Evolutionary conservation across 2,329 filamentous ascomycete genomes (phyloP).

Genomic region (Aspergillus sp.): DNA sequence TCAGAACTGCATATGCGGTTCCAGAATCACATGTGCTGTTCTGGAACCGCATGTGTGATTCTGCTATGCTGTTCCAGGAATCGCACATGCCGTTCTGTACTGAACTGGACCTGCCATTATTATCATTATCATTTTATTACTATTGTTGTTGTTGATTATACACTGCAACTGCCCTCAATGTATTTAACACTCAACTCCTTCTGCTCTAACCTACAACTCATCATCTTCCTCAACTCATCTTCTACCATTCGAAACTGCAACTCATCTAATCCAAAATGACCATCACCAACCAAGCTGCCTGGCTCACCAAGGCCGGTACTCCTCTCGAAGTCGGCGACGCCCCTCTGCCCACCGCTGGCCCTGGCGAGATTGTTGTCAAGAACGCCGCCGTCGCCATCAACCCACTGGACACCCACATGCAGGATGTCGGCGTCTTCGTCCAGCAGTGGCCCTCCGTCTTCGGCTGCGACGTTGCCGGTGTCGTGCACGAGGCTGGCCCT

Average conservation of each 20-base stretch:
- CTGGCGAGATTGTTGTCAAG: conserved; percentile 42
- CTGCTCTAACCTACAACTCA: not conserved
- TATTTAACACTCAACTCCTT: not conserved
- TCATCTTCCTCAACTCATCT: not conserved
- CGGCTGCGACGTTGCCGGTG: conserved; percentile 48
- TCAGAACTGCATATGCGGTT: not conserved
- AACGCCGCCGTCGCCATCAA: conserved; percentile 46
- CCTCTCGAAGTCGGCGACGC: conserved; percentile 40
- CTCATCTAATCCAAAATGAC: not conserved
- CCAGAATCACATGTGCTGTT: not conserved
- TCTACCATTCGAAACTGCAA: not conserved
- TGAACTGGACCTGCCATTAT: too few relatives aligned
- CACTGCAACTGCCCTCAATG: not conserved
- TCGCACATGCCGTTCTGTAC: too few relatives aligned
- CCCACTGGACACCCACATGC: conserved; percentile 44
- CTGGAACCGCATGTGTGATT: not conserved
- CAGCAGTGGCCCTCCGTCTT: conserved; percentile 26
- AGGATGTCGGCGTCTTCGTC: conserved; percentile 21
- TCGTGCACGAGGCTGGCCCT: conserved; percentile 45
- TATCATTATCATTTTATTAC: too few relatives aligned
- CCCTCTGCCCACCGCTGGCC: conserved; percentile 34
- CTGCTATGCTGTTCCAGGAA: too few relatives aligned
- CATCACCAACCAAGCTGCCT: conserved; percentile 14
- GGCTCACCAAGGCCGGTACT: conserved; percentile 11
- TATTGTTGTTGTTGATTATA: not conserved